Base-by-base conservation (phyloP, 441 rosid species). In the Cnidoscolus chayamansa region DNA sequence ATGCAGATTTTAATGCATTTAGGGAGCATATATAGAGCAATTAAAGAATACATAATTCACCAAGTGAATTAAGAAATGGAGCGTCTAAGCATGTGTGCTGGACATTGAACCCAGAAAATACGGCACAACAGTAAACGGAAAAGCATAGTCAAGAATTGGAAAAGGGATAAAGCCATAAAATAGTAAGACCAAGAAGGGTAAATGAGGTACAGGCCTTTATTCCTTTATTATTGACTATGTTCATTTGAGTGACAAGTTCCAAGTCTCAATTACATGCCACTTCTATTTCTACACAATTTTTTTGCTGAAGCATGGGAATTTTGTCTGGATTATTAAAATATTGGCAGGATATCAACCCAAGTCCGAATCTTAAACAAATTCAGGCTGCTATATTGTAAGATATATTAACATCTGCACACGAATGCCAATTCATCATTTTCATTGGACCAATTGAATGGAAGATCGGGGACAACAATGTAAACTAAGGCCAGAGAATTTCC, bases 11-110 rank as follows among this genome's bases (percentile, higher is more conserved):
- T 70, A 17, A 53, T 0, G 32, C 65, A 56, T 3, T 70, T 56
- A 72, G 56, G 71, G 19, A 50, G 10, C 20, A 77, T 0, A 19
- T 25, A 47, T 49, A 48, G 25, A 49, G 53, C 59, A 67, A 47
- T 12, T 12, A 51, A 69, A 12, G 17, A 13, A 17, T 2, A 25
- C 9, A 30, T 13, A 19, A 69, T 12, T 6, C 53, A 25, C 1
- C 8, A 1, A 20, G 7, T 55, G 30, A 19, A 11, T 19, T 57
- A 12, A 35, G 40, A 35, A 35, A 35, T 35, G 40, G 40, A 47
- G 25, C 16, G 1, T 0, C 11, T 11, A 57, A n/a, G 10, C 10
- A 20, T 40, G 54, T 37, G 25, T 35, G 12, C 11, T 20, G 48
- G 7, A 55, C 3, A 35, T 16, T 15, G 13, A 20, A 59, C 15